Evolutionary conservation across 768 basidiomycete genomes (phyloP).

Genomic region (Pleurotus citrinopileatus): DNA sequence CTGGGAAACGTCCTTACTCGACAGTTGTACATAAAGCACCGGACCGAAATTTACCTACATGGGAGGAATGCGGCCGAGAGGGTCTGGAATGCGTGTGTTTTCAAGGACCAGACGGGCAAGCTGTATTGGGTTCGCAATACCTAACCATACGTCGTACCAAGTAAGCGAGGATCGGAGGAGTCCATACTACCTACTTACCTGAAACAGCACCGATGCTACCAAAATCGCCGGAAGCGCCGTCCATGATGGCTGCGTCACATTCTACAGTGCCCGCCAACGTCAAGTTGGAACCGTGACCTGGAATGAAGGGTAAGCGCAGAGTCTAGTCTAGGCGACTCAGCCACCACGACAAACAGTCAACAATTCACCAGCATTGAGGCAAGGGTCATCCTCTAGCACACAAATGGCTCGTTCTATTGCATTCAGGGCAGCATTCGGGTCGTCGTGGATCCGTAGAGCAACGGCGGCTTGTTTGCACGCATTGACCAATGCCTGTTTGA

Average conservation of each 20-base stretch:
- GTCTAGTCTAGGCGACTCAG: background rate
- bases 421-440: constrained; percentile 30
- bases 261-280: constrained; percentile 74
- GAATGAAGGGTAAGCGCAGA: background rate
- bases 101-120: constrained; percentile 58
- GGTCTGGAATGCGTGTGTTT: constrained; percentile 41
- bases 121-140: constrained; percentile 67
- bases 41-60: constrained; percentile 39
- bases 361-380: constrained; percentile 64
- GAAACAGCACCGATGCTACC: constrained; percentile 74
- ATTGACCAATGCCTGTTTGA: constrained; percentile 57
- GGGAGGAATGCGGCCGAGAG: constrained; percentile 67
- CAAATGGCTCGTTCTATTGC: constrained; percentile 54
- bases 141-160: constrained; percentile 27
- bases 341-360: background rate
- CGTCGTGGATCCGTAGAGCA: constrained; percentile 25
- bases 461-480: constrained; percentile 41
- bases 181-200: constrained; percentile 34
- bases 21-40: background rate
- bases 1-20: constrained; percentile 27
- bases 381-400: constrained; percentile 62
- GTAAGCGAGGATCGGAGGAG: background rate
- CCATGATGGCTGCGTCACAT: constrained; percentile 81
- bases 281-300: constrained; percentile 78
- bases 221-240: constrained; percentile 38